Conservation (phyloP, 2,329 filamentous ascomycete genomes). For the Beauveria asiatica region DNA sequence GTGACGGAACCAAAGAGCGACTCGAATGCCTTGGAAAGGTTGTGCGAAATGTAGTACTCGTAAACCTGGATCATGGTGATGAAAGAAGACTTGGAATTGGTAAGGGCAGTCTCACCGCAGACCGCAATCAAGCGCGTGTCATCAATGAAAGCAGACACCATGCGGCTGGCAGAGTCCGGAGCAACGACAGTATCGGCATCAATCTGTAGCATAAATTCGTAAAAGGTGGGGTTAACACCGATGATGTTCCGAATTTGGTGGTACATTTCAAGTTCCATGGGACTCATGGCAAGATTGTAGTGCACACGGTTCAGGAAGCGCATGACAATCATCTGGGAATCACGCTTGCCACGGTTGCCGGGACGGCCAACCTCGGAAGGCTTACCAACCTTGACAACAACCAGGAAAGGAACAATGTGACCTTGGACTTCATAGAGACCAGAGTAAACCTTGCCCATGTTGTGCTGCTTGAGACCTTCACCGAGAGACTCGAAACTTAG, state of each 20-base stretch:
- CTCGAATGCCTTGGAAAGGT: constrained; percentile 93
- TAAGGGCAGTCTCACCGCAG: constrained; percentile 89
- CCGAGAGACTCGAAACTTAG: constrained; percentile 95
- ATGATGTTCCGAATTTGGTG: constrained; percentile 99
- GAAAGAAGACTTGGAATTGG: constrained; percentile 86
- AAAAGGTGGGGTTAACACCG: constrained; percentile 95
- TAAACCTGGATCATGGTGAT: constrained; percentile 99
- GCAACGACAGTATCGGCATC: constrained; percentile 95
- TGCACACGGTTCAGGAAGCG: constrained; percentile 98
- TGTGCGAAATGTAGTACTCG: constrained; percentile 99
- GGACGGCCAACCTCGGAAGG: constrained; percentile 91
- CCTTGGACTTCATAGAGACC: constrained; percentile 96
- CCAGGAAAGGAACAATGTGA: constrained; percentile 95
- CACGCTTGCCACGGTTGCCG: constrained; percentile 97
- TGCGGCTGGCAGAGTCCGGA: constrained; percentile 79
- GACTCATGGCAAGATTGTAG: constrained; percentile 94
- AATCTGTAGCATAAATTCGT: constrained; percentile 93
- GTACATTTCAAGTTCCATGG: constrained; percentile 94
- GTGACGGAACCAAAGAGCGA: constrained; percentile 95
- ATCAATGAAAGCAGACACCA: constrained; percentile 83
- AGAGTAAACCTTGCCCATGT: constrained; percentile 98
- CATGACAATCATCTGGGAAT: constrained; percentile 98
- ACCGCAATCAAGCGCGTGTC: constrained; percentile 90
- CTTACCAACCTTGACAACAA: constrained; percentile 95
- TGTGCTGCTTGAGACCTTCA: constrained; percentile 94